Conservation (phyloP, 495 filamentous ascomycete species). For the Staphylotrichum tortipilum region DNA sequence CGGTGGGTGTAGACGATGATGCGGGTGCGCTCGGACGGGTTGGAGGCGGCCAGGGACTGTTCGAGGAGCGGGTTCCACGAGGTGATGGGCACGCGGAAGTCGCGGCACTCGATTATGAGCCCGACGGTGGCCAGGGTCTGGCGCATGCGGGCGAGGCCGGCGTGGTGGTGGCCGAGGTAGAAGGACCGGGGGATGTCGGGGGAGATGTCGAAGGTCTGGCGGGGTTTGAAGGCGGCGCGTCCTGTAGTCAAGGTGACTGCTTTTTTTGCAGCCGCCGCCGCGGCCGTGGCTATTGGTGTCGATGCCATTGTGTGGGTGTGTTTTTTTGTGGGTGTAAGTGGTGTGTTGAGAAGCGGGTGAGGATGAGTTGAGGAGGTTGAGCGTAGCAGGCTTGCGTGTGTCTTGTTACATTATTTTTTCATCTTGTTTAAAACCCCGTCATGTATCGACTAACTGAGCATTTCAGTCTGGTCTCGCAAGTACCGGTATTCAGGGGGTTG, state of each 20-base stretch:
- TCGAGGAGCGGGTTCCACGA: slow-evolving; percentile 91
- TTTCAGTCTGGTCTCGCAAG: no score
- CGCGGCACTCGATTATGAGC: slow-evolving; percentile 89
- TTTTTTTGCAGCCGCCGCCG: slow-evolving; percentile 9
- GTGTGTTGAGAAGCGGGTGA: not conserved
- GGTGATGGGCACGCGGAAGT: slow-evolving; percentile 81
- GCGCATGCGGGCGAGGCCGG: slow-evolving; percentile 80
- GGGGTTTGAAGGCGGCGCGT: slow-evolving; percentile 58
- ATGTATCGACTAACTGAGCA: no score
- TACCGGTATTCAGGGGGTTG: no score
- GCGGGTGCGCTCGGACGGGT: slow-evolving; percentile 45
- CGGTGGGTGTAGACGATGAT: slow-evolving; percentile 87
- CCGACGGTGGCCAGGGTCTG: slow-evolving; percentile 70
- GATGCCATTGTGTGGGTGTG: slow-evolving; percentile 6
- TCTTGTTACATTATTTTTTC: no score
- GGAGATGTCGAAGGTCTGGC: slow-evolving; percentile 55
- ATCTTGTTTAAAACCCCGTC: no score
- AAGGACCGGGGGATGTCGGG: slow-evolving; percentile 74
- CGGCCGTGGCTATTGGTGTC: slow-evolving; percentile 1
- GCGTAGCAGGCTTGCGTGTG: no score
- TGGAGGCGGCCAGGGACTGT: slow-evolving; percentile 49
- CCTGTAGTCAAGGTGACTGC: slow-evolving; percentile 15
- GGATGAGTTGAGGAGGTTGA: not conserved
- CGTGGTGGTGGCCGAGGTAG: slow-evolving; percentile 89
- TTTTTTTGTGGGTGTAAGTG: not conserved